phyloP scores from a whole-genome alignment of 805 yeast species.

The Saccharomycopsis fodiens region DNA sequence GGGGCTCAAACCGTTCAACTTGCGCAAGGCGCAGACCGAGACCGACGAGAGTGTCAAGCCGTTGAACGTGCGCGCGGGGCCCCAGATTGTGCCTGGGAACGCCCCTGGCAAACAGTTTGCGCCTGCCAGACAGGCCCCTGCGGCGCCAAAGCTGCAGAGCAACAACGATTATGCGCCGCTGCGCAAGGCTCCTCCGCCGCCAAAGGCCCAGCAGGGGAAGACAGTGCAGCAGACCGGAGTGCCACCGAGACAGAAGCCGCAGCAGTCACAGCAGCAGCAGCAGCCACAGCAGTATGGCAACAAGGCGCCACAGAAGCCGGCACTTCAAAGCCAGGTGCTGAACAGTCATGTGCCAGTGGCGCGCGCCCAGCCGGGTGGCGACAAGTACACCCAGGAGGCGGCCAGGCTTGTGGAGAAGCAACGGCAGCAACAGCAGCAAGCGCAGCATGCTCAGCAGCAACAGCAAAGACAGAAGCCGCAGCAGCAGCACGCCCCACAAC shows the following conservation, averaged over 20 bases:
- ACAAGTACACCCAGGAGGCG: conserved; percentile 7
- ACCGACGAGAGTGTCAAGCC: conserved; percentile 11
- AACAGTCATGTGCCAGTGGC: conserved; percentile 21
- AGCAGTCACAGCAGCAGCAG: conserved; percentile 8
- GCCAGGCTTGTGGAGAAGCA: conserved; percentile 17
- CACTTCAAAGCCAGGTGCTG: conserved; percentile 16
- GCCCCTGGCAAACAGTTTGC: conserved; percentile 23
- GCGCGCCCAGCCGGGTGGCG: not conserved
- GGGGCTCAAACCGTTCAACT: conserved; percentile 19
- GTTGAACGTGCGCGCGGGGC: conserved; percentile 5
- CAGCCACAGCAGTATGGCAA: conserved; percentile 4
- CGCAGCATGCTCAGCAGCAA: conserved; percentile 13
- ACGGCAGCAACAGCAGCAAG: conserved; percentile 13
- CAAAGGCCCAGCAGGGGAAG: conserved; percentile 22
- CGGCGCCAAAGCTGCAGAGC: conserved; percentile 30
- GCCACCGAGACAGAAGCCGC: conserved; percentile 10
- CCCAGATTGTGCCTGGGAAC: not conserved
- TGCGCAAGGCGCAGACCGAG: conserved; percentile 4
- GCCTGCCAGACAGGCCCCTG: conserved; percentile 37
- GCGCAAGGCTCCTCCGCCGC: conserved; percentile 54
- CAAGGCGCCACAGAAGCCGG: not conserved
- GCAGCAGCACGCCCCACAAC: conserved; percentile 24
- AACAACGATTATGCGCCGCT: conserved; percentile 35
- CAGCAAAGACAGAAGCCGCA: conserved; percentile 17
- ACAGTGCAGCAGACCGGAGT: not conserved